Evolutionary conservation across 2,329 filamentous ascomycete species (phyloP), one percentile per base, ranked within the genome.

Genomic region (Dryadomyces quercus-mongolicae): DNA sequence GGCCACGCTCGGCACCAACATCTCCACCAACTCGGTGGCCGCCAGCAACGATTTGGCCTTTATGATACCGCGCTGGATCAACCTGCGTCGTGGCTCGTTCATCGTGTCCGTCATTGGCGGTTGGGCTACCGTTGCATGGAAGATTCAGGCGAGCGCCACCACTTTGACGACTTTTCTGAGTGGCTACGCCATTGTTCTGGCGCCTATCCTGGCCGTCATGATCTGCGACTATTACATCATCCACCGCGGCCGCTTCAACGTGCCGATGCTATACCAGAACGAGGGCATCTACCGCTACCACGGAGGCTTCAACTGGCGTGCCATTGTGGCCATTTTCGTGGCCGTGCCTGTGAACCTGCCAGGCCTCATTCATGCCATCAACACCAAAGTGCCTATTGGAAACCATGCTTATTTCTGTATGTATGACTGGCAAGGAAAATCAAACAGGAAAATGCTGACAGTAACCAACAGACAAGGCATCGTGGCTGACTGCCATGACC

Each of bases 171-270:
- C 54, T 3, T 62, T 62, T 43, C 47, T 62, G 20, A 53, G 55
- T 5, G 58, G 58, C 9, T 62, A 62, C 31, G 56, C 54, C 45
- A 54, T 62, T 13, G 59, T 62, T 48, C 57, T 61, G 56, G 59
- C 57, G 6, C 58, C 58, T 3, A 46, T 69, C 5, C 18, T 55
- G 40, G 67, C 64, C 36, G 63, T 70, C 31, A 64, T 72, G 45
- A 60, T 66, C 15, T 61, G 57, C 51, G 68, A 72, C 55, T 73
- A 69, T 57, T 72, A 66, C 61, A 56, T 72, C 44, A 61, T 72
- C 51, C 66, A 68, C 25, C 60, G 61, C 18, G 62, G 67, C 36
- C 63, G 62, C 15, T 58, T 70, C 44, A 63, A 66, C 52, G 63
- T 72, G 48, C 66, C 66, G 0, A 67, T 68, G 43, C 58, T 71